Conservation (phyloP, 768 basidiomycete genomes). For the Boletus insuetus region DNA sequence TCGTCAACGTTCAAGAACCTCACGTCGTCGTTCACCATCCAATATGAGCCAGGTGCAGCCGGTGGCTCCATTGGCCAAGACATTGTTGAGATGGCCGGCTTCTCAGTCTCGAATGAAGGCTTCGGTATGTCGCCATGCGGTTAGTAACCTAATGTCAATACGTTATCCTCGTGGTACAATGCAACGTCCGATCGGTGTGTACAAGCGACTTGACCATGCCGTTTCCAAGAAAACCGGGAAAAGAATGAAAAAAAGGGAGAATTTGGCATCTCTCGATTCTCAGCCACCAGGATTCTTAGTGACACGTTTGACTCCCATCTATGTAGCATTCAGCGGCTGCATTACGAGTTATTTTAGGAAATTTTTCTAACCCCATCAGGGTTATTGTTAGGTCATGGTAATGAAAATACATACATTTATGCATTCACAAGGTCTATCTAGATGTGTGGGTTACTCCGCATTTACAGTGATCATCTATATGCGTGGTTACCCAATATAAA, state of each 20-base stretch:
- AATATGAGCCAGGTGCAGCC: slow-evolving; percentile 49
- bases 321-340: no score
- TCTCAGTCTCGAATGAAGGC: slow-evolving; percentile 44
- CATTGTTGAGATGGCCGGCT: slow-evolving; percentile 50
- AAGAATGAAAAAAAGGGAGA: no score
- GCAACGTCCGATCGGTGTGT: slow-evolving; percentile 4
- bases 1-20: slow-evolving; percentile 39
- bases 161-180: not conserved
- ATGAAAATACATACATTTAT: no score
- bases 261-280: not conserved
- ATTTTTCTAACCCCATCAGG: no score
- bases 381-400: no score
- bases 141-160: not conserved
- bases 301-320: no score
- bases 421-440: no score
- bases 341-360: no score
- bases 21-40: slow-evolving; percentile 38
- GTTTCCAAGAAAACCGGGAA: not conserved
- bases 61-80: slow-evolving; percentile 45
- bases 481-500: no score
- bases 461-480: no score
- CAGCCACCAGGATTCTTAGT: no score
- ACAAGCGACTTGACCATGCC: not conserved
- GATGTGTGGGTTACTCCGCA: no score
- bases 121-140: slow-evolving; percentile 32